Evolutionary conservation across 2,329 filamentous ascomycete species (phyloP), one percentile per base, ranked within the genome.

Genomic region (Exophiala sp.): DNA sequence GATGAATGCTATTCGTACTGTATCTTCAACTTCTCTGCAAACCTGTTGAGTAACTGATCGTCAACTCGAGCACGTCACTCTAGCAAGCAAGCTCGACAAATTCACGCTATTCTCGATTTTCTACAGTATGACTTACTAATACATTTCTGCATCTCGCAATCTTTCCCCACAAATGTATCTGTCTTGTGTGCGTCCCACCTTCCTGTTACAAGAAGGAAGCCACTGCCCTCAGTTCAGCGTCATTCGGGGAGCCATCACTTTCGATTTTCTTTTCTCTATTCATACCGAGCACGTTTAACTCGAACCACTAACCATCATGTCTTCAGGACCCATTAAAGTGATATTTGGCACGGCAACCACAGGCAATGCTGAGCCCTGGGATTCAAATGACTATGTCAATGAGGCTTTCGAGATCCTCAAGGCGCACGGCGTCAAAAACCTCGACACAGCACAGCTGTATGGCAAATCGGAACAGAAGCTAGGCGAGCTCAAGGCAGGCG

Each of bases 391-490:
- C 9, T 50, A 55, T 24, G 14, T 55, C 36, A 34, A 61, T 14
- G 48, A 53, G 14, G 39, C 50, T 5, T 57, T 60, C 35, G 41
- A 55, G 3, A 50, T 58, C 14, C 54, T 63, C 24, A 38, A 53
- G 14, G 41, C 55, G n/a, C 55, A 62, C 29, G 52, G 54, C 36
- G 45, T 51, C 24, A 58, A 50, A 11, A 51, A 29, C n/a, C 50
- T 63, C 43, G 62, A 63, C 52, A 53, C 58, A 12, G 62, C 62
- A 11, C 62, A 62, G 42, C 48, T 63, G 9, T 78, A 79, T 55
- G 63, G 63, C 8, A 64, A 70, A 20, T 74, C 71, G 20, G 75
- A 79, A 59, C 63, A 65, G 24, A 63, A 68, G 12, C 68, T 79
- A 0, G 75, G 76, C 45, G 54, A 69, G 14, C 58, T 66, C 32